Conservation (phyloP, 257 asterid genomes). For the Buddleja alternifolia region DNA sequence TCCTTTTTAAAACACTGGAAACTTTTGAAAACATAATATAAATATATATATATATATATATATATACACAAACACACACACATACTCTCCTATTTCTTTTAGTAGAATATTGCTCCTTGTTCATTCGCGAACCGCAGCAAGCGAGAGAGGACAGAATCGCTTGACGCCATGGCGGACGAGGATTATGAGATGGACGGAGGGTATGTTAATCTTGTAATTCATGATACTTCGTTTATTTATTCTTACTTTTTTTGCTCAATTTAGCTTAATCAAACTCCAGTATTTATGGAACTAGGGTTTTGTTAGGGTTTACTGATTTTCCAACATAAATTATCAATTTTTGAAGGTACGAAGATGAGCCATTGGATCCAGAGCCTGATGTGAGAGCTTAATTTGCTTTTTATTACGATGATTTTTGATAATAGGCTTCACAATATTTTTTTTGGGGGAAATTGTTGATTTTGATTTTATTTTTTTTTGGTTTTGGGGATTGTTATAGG, state of each 20-base stretch:
- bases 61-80: no score
- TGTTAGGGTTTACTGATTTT: constrained; percentile 3
- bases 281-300: constrained; percentile 24
- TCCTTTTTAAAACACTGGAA: not conserved
- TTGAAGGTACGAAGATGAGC: constrained; percentile 60
- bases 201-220: constrained; percentile 23
- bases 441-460: constrained; percentile 2
- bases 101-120: no score
- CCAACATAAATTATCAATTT: not conserved
- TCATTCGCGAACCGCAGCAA: not conserved
- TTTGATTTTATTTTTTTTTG: not conserved
- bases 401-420: not conserved
- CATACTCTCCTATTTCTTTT: no score
- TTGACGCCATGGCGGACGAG: constrained; percentile 55
- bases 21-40: no score
- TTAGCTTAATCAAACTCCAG: not conserved
- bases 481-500: constrained; percentile 32
- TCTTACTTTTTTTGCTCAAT: not conserved
- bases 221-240: not conserved
- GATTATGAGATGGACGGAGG: constrained; percentile 69
- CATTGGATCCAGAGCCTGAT: constrained; percentile 62
- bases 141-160: not conserved
- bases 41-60: no score
- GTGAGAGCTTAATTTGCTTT: constrained; percentile 39
- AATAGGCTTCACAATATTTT: not conserved